A percentile compares a stretch with the other conserved stretches of the same genome.
Evolutionary conservation across 768 basidiomycete genomes (phyloP).

Genomic region (Kwoniella newhampshirensis): DNA sequence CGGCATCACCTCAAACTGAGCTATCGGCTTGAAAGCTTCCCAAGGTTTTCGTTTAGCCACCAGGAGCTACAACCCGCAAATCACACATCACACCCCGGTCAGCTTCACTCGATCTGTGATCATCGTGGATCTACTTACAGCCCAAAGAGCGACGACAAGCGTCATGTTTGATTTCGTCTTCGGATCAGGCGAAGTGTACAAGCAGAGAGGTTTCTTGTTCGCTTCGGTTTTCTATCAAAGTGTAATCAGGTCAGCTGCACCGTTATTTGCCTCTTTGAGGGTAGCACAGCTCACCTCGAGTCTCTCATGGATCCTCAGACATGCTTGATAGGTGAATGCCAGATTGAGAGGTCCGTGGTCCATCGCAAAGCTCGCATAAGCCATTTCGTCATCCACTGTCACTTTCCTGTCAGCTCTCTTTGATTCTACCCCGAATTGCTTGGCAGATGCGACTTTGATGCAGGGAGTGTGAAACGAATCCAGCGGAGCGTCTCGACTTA

Average conservation of each 20-base stretch:
- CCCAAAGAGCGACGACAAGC: conserved; percentile 86
- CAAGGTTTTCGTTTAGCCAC: conserved; percentile 84
- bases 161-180: conserved; percentile 90
- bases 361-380: conserved; percentile 37
- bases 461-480: not conserved
- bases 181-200: conserved; percentile 85
- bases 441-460: not conserved
- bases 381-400: conserved; percentile 47
- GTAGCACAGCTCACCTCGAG: conserved; percentile 21
- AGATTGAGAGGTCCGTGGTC: conserved; percentile 51
- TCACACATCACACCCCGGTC: not conserved
- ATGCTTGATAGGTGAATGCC: conserved; percentile 37
- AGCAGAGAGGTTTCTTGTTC: conserved; percentile 39
- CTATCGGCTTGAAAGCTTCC: conserved; percentile 92
- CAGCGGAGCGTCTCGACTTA: conserved; percentile 22
- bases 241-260: not conserved
- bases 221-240: conserved; percentile 10
- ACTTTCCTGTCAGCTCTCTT: not conserved
- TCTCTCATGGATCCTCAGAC: conserved; percentile 33
- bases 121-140: conserved; percentile 60
- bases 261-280: no score
- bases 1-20: conserved; percentile 72
- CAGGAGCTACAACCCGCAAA: conserved; percentile 67
- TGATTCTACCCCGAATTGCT: not conserved
- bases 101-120: conserved; percentile 5